phyloP scores from a whole-genome alignment of 495 filamentous ascomycete genomes.

The Trichoderma virens region DNA sequence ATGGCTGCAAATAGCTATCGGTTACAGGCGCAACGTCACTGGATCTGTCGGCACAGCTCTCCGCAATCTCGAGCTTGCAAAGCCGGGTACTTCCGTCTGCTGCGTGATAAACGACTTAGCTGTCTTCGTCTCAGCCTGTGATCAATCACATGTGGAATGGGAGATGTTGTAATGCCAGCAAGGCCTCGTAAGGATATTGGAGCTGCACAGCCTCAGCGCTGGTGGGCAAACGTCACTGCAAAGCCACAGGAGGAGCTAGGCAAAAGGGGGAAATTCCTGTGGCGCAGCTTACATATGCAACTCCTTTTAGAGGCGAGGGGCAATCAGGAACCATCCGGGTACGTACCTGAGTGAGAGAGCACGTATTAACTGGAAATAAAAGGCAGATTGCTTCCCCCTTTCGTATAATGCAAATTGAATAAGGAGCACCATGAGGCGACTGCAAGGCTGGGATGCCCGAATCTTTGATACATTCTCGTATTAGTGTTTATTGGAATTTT shows the following conservation, averaged over 20 bases:
- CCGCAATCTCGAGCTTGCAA: neutral
- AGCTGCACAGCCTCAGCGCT: neutral
- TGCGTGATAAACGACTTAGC: neutral
- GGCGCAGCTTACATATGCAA: neutral
- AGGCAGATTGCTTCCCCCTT: neutral
- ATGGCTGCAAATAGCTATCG: neutral
- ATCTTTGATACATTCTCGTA: neutral
- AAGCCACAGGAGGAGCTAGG: neutral
- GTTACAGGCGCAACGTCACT: neutral
- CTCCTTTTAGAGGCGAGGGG: neutral
- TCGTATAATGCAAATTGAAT: neutral
- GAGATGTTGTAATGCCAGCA: conserved; percentile 2
- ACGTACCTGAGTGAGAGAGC: too few species aligned
- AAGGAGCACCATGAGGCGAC: too few species aligned
- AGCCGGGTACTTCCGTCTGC: neutral
- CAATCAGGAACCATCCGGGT: too few species aligned
- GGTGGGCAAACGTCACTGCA: neutral
- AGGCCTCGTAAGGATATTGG: neutral
- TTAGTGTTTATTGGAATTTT: neutral
- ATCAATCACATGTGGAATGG: conserved; percentile 4
- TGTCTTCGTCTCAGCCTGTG: neutral
- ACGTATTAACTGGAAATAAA: neutral
- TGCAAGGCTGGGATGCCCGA: too few species aligned
- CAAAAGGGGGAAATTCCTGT: neutral
- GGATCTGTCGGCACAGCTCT: neutral